Base-by-base conservation (phyloP, 139 green algal genomes). In the Chlorella sp. region DNA sequence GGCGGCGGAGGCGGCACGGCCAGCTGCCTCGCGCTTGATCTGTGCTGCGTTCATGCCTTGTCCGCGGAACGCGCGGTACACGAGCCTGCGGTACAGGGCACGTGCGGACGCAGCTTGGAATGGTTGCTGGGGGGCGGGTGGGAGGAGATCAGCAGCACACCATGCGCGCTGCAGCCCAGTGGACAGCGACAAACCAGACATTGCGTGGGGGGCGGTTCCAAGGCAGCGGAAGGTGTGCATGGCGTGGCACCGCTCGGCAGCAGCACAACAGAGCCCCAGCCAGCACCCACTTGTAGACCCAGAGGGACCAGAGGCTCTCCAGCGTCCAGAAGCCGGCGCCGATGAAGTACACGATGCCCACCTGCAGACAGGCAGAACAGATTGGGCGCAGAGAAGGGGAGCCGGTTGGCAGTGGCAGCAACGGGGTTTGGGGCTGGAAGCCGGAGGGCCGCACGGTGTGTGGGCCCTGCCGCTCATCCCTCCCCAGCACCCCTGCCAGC, bases 301-400 rank as follows among this genome's bases (percentile, higher is more conserved):
- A 91, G 3, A 91, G 41, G 54, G 41, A 82, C 88, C 88, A 92
- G n/a, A 91, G 16, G 43, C 77, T 72, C 85, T 94, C 91, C 32
- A 92, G 28, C 5, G 67, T 82, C 91, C 91, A 94, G 3, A 92
- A 70, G 17, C 40, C 85, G 5, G 80, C 90, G 14, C 87, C 88
- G 75, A 93, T 90, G 34, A 91, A 86, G 81, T 92, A 93, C 22
- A 94, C 28, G 32, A 92, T 80, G n/a, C 89, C 91, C 26, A 88
- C 70, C 70, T 76, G 70, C 26, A 41, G 68, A n/a, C n/a, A 6
- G 24, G 64, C 32, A 40, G 64, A 4, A 65, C 30, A 20, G 56
- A 24, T 20, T 3, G 34, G 7, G 32, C 2, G 64, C 64, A 40
- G 64, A 7, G 7, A 14, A 38, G 64, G 6, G 64, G 32, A 34